Evolutionary conservation across 2,329 filamentous ascomycete genomes (phyloP).

Genomic region (Diaporthe nobilis): DNA sequence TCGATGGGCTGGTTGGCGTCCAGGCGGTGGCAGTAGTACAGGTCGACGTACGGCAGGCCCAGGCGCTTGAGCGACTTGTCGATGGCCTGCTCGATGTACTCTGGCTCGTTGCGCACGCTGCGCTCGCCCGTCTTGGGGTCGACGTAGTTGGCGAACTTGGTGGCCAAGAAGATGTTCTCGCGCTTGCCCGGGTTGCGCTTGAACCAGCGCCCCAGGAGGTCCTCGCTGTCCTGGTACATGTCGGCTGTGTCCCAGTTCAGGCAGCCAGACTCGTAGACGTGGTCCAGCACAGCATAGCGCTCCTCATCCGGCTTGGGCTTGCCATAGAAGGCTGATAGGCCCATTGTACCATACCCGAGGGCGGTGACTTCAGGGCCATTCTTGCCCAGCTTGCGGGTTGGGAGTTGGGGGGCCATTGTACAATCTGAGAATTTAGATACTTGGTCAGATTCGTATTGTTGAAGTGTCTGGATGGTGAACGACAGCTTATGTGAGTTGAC

Average conservation of each 20-base stretch:
- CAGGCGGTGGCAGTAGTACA: conserved; percentile 62
- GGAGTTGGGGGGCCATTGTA: conserved; percentile 43
- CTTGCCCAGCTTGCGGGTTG: conserved; percentile 63
- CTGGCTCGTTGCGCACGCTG: conserved; percentile 53
- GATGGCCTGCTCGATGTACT: conserved; percentile 58
- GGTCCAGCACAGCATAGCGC: conserved; percentile 60
- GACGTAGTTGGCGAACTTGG: conserved; percentile 61
- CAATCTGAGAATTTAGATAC: background rate
- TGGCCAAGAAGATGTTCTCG: conserved; percentile 65
- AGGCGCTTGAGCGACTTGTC: conserved; percentile 57
- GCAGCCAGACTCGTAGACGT: conserved; percentile 57
- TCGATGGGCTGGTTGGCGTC: conserved; percentile 61
- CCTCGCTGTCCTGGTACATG: conserved; percentile 63
- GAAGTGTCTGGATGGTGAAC: background rate
- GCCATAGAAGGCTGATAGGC: conserved; percentile 57
- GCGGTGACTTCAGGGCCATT: conserved; percentile 65
- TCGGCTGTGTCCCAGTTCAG: conserved; percentile 60
- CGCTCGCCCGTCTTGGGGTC: conserved; percentile 41
- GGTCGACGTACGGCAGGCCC: conserved; percentile 59
- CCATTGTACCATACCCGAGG: conserved; percentile 69
- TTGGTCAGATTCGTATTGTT: background rate
- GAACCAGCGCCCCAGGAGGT: conserved; percentile 64
- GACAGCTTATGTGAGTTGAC: background rate
- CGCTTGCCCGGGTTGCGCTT: conserved; percentile 56
- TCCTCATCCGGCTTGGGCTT: conserved; percentile 54